Base-by-base conservation (phyloP, 306 rosid species). In the Malus fusca region DNA sequence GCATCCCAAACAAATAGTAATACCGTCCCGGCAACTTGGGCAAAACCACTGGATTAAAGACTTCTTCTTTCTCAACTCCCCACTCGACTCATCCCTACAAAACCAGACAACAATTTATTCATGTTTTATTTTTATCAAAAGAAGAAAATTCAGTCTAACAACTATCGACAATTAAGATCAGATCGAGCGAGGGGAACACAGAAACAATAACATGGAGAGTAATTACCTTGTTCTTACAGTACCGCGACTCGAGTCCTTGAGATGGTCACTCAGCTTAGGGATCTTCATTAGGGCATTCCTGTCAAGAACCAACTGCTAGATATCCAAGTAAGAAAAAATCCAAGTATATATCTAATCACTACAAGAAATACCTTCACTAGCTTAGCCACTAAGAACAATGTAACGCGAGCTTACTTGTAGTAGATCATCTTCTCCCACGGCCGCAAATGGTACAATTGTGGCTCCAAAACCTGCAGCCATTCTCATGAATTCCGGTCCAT, bases 381-480 rank as follows among this genome's bases (percentile, higher is more conserved):
- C 44, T 42, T 42, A 42, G 44, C 44, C 9, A 42, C 44, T 8
- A 42, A 42, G 44, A 42, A 40, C 43, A 73, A 63, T 55, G 5
- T 51, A 51, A 18, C 56, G 5, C 30, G 62, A 83, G 81, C 93
- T 75, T 87, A 90, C 99, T 35, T 92, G 80, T 31, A 84, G 74
- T 17, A 95, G 2, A 82, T 95, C 99, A 67, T 95, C 97, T 87
- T 89, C 97, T 15, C 99, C 99, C 9, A 95, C 99, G 69, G 87
- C 89, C 74, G 91, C 97, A 81, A 95, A 95, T 35, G 99, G 99
- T 55, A 92, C 96, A 82, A 95, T 90, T 23, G 93, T 92, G 72
- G 97, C 98, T 28, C 97, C 97, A 77, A 95, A 95, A 19, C 85
- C 88, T 42, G 97, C 97, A 2, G 98, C 98, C 97, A 88, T 92